Evolutionary conservation across 23 red algal species (phyloP).

Genomic region (Gracilariopsis chorda): DNA sequence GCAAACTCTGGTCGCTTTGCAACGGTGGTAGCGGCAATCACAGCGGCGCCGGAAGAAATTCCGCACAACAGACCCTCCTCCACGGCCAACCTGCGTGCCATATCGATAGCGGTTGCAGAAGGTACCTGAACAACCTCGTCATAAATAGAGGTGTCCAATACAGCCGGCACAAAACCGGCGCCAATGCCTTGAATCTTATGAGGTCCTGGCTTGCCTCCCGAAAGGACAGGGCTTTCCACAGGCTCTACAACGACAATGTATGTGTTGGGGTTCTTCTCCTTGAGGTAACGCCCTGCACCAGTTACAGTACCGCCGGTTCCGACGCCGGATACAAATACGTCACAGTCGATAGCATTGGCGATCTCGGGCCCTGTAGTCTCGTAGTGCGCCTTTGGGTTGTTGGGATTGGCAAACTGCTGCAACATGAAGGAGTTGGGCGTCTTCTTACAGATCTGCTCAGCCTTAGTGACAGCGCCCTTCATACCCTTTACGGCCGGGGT

Average conservation of each 20-base stretch:
- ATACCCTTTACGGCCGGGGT: conserved; percentile 92
- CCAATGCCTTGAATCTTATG: conserved; percentile 99
- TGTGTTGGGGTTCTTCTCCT: conserved; percentile 83
- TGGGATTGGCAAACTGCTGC: conserved; percentile 95
- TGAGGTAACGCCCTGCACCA: conserved; percentile 83
- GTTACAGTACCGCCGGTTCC: conserved; percentile 95
- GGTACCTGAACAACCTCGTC: conserved; percentile 87
- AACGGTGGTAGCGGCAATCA: conserved; percentile 76
- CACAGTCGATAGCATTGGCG: conserved; percentile 47
- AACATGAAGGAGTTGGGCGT: conserved; percentile 86
- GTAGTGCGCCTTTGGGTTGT: conserved; percentile 95
- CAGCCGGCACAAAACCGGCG: conserved; percentile 89
- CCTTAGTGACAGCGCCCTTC: conserved; percentile 92
- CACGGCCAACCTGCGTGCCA: conserved; percentile 83
- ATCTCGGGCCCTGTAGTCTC: conserved; percentile 96
- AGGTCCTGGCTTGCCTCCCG: conserved; percentile 86
- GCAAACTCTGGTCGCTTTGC: conserved; percentile 84
- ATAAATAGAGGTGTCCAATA: conserved; percentile 90
- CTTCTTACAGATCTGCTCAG: conserved; percentile 72
- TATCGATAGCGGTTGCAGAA: conserved; percentile 61
- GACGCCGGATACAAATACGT: conserved; percentile 83
- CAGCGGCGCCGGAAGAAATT: conserved; percentile 88
- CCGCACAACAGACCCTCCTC: conserved; percentile 92
- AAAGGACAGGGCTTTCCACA: conserved; percentile 81
- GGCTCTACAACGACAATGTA: conserved; percentile 95